Evolutionary conservation across 352 stramenopile genomes (phyloP).

Genomic region (Phytophthora quininea): DNA sequence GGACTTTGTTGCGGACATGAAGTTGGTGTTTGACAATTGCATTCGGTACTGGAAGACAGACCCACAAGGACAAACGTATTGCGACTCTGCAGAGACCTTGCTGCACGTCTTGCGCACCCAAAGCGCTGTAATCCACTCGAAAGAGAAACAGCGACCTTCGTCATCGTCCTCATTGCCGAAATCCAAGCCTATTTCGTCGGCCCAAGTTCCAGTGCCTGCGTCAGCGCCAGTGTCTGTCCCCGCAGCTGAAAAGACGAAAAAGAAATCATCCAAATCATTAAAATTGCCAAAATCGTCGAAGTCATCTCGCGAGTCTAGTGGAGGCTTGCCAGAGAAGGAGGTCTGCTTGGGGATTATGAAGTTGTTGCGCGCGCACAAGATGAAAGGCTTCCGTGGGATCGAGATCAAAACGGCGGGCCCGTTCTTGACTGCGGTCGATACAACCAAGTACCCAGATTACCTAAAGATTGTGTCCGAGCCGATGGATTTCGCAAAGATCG

Average conservation of each 20-base stretch:
- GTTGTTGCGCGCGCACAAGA: conserved; percentile 78
- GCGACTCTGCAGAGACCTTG: conserved; percentile 72
- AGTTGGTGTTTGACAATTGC: conserved; percentile 89
- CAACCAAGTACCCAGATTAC: conserved; percentile 88
- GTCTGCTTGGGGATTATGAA: conserved; percentile 75
- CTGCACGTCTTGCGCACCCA: conserved; percentile 57
- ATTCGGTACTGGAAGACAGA: conserved; percentile 82
- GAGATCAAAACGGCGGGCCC: conserved; percentile 81
- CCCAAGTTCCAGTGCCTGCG: not conserved
- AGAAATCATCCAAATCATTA: conserved; percentile 41
- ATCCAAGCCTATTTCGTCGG: conserved; percentile 18
- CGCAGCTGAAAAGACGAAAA: conserved; percentile 35
- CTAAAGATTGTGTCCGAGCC: conserved; percentile 78
- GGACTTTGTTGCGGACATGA: conserved; percentile 66
- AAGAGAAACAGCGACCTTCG: conserved; percentile 49
- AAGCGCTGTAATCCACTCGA: conserved; percentile 44
- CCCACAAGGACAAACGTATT: conserved; percentile 81
- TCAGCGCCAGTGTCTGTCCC: conserved; percentile 7
- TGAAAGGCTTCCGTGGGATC: conserved; percentile 84
- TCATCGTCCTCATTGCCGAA: conserved; percentile 38
- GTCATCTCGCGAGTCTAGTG: conserved; percentile 39
- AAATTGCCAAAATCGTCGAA: conserved; percentile 44
- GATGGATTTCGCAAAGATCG: conserved; percentile 90
- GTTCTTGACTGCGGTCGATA: conserved; percentile 85
- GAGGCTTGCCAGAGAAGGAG: conserved; percentile 65